phyloP scores from a whole-genome alignment of 2,329 filamentous ascomycete genomes.

The Fusarium scirpi region DNA sequence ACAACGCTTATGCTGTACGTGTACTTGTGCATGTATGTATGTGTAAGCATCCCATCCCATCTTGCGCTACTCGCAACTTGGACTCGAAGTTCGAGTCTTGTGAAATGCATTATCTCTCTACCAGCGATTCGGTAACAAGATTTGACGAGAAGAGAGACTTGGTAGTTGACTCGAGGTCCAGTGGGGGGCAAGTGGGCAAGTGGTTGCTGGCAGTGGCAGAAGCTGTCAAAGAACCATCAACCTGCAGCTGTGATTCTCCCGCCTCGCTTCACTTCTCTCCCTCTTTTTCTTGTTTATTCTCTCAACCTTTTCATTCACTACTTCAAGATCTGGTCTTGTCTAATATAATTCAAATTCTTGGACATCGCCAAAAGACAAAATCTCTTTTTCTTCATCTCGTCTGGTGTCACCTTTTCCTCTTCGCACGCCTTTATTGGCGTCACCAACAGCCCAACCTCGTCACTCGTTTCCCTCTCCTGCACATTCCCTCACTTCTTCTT shows the following conservation, averaged over 20 bases:
- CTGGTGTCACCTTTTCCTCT: constrained; percentile 35
- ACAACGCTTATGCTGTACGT: constrained; percentile 28
- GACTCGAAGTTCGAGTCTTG: constrained; percentile 39
- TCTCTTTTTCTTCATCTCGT: constrained; percentile 13
- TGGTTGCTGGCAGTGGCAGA: constrained; percentile 5
- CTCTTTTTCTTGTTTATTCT: neutral
- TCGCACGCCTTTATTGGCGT: constrained; percentile 19
- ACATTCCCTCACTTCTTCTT: neutral
- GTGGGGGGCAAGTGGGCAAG: neutral
- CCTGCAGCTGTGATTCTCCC: neutral
- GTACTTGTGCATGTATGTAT: constrained; percentile 18
- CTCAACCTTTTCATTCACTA: neutral
- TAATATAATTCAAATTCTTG: constrained; percentile 3
- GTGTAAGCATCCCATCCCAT: constrained; percentile 14
- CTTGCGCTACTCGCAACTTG: constrained; percentile 41
- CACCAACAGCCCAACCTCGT: constrained; percentile 21
- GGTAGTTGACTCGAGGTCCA: neutral
- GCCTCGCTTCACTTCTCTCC: neutral
- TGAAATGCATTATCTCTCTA: constrained; percentile 11
- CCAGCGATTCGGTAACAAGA: constrained; percentile 13
- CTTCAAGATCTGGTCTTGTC: neutral
- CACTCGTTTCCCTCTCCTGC: constrained; percentile 1
- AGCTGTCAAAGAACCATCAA: constrained; percentile 15
- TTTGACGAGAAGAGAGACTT: neutral
- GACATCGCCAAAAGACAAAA: constrained; percentile 1